Percentiles rank a stretch among this genome's conserved stretches.
phyloP scores from a whole-genome alignment of 768 basidiomycete species.

The Lentinula edodes region DNA sequence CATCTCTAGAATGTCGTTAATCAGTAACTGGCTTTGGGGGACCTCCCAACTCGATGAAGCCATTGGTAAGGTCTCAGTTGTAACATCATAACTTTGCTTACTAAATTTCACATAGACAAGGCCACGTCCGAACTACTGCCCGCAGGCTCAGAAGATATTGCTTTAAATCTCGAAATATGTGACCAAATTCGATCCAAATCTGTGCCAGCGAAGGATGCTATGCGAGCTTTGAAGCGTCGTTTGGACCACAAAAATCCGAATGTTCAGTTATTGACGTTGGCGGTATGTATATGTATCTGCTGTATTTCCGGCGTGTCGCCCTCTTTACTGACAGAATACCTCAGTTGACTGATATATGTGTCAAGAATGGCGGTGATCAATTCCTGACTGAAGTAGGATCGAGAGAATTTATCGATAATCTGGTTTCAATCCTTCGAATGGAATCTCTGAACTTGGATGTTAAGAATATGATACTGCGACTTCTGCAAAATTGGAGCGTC shows the following conservation, averaged over 20 bases:
- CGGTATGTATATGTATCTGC: constrained; percentile 43
- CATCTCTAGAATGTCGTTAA: constrained; percentile 40
- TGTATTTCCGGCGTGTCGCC: not conserved
- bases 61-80: constrained; percentile 49
- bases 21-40: constrained; percentile 76
- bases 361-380: constrained; percentile 96
- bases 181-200: constrained; percentile 95
- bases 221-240: constrained; percentile 82
- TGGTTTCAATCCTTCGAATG: constrained; percentile 82
- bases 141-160: constrained; percentile 82
- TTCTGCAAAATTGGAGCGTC: constrained; percentile 91
- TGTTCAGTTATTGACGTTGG: constrained; percentile 82
- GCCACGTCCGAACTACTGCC: constrained; percentile 90
- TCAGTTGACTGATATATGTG: constrained; percentile 83
- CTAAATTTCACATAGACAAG: constrained; percentile 54
- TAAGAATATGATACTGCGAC: constrained; percentile 67
- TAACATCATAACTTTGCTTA: not conserved
- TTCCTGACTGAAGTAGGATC: constrained; percentile 83
- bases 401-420: constrained; percentile 90
- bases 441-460: constrained; percentile 76
- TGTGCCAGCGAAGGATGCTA: constrained; percentile 77
- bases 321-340: constrained; percentile 3
- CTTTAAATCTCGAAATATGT: constrained; percentile 90
- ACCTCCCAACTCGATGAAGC: constrained; percentile 79
- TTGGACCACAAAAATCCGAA: constrained; percentile 95